Conservation (phyloP, 1,284 basidiomycete genomes). For the Agaricales sp. region DNA sequence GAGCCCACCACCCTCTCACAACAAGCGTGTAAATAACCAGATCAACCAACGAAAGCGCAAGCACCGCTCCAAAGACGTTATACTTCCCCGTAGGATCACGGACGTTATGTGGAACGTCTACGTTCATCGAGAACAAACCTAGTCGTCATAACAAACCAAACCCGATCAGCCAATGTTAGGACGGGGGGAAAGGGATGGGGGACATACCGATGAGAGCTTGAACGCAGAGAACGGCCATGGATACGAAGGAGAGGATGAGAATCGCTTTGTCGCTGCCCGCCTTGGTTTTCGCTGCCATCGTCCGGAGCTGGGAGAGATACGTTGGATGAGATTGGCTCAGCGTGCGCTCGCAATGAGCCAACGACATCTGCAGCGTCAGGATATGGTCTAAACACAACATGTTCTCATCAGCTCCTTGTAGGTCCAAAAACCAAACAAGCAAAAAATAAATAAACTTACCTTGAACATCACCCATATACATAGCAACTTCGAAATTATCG, state of each 20-base stretch:
- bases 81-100: too few species aligned
- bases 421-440: not conserved
- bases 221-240: conserved; percentile 60
- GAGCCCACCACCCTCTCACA: conserved; percentile 50
- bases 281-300: conserved; percentile 52
- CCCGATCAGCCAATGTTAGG: not conserved
- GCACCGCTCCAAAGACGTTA: conserved; percentile 38
- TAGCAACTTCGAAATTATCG: conserved; percentile 54
- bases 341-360: conserved; percentile 85
- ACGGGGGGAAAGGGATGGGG: too few species aligned
- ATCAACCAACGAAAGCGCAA: conserved; percentile 30
- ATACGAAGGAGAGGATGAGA: conserved; percentile 57
- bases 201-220: conserved; percentile 56
- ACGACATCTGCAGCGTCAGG: conserved; percentile 74
- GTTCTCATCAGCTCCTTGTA: conserved; percentile 4
- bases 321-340: conserved; percentile 82
- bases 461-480: conserved; percentile 91
- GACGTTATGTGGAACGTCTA: conserved; percentile 26
- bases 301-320: conserved; percentile 71
- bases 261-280: conserved; percentile 58
- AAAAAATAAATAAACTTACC: conserved; percentile 34
- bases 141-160: conserved; percentile 4
- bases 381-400: conserved; percentile 80
- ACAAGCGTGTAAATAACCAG: conserved; percentile 27
- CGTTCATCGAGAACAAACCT: conserved; percentile 62